Evolutionary conservation across 768 basidiomycete genomes (phyloP).

Genomic region (Psilocybe subaeruginosa): DNA sequence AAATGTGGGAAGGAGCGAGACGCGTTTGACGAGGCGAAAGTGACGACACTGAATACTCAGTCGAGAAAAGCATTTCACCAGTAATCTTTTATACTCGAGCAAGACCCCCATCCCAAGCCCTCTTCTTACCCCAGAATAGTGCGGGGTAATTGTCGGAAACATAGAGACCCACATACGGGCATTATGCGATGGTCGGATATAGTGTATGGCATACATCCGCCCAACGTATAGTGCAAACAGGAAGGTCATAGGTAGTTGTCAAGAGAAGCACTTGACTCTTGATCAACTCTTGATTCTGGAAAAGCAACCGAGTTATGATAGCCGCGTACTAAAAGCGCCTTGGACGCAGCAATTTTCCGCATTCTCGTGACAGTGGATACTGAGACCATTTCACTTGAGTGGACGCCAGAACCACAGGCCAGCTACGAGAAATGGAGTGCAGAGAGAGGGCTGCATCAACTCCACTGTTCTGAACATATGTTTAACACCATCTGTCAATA

Average conservation of each 20-base stretch:
- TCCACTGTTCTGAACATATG: too few relatives aligned
- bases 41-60: neutral
- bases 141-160: slow-evolving; percentile 4
- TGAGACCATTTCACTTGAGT: too few relatives aligned
- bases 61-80: neutral
- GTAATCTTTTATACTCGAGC: neutral
- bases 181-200: neutral
- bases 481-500: too few relatives aligned
- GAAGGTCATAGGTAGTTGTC: neutral
- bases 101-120: neutral
- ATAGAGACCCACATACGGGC: neutral
- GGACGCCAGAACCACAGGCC: too few relatives aligned
- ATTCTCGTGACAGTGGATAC: too few relatives aligned
- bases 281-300: neutral
- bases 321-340: neutral
- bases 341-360: neutral
- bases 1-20: neutral
- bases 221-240: neutral
- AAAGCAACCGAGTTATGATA: neutral
- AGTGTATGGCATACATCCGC: neutral
- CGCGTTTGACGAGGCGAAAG: neutral
- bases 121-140: neutral
- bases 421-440: too few relatives aligned
- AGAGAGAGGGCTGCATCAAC: too few relatives aligned
- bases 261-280: neutral